These are phyloP conservation scores for Corchorus capsularis DNA, from an alignment of 345 rosid species.

Conservation along the genomic window DNA sequence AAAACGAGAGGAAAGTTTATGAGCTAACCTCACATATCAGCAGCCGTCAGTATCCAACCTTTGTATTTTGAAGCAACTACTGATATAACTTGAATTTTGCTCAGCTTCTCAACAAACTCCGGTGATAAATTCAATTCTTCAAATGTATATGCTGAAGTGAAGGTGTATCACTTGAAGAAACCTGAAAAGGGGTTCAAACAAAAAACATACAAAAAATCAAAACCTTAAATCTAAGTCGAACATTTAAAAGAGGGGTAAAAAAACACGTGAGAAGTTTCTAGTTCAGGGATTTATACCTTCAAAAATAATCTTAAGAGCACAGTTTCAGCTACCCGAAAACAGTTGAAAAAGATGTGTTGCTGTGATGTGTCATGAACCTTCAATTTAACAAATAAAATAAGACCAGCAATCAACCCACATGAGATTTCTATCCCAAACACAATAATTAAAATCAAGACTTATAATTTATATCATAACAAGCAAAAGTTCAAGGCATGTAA, in stretches of 20 bases:
- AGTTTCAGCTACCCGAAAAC: too few relatives aligned
- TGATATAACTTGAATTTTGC: constrained; percentile 95
- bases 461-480: not conserved
- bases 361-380: too few relatives aligned
- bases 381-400: not conserved
- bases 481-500: not conserved
- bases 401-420: constrained; percentile 1
- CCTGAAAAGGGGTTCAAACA: constrained; percentile 39
- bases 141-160: constrained; percentile 72
- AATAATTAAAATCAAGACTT: too few relatives aligned
- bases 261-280: not conserved
- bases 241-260: not conserved
- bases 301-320: too few relatives aligned
- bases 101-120: constrained; percentile 84
- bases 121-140: constrained; percentile 82
- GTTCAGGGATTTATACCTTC: constrained; percentile 36
- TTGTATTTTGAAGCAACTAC: too few relatives aligned
- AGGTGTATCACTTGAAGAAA: constrained; percentile 74
- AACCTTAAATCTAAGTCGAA: constrained; percentile 13
- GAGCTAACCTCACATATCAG: too few relatives aligned
- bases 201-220: constrained; percentile 14
- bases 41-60: too few relatives aligned
- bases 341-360: too few relatives aligned
- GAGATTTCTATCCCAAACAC: not conserved
- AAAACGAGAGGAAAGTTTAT: too few relatives aligned